Conservation (phyloP, 1,284 basidiomycete species). For the Xanthoconium separans region DNA sequence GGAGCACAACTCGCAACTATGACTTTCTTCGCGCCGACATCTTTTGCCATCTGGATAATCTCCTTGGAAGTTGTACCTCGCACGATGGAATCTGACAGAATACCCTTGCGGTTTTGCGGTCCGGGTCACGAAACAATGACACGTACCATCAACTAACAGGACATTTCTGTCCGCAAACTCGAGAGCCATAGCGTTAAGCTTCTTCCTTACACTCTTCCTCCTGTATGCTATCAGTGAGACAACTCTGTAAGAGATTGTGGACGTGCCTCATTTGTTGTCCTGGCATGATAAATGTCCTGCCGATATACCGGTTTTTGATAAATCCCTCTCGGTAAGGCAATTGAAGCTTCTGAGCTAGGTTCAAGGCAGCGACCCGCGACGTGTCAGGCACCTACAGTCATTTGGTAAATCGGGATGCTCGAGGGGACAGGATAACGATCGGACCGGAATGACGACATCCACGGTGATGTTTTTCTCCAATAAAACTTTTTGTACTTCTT, state of each 20-base stretch:
- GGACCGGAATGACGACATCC: slow-evolving; percentile 95
- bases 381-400: slow-evolving; percentile 86
- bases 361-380: slow-evolving; percentile 92
- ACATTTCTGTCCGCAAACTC: slow-evolving; percentile 95
- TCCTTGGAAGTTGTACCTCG: slow-evolving; percentile 98
- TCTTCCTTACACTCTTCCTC: slow-evolving; percentile 92
- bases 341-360: slow-evolving; percentile 87
- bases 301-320: slow-evolving; percentile 98
- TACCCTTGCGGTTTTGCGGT: background rate
- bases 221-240: slow-evolving; percentile 39
- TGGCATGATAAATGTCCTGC: slow-evolving; percentile 99
- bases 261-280: slow-evolving; percentile 86
- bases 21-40: slow-evolving; percentile 97
- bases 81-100: slow-evolving; percentile 86
- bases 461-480: slow-evolving; percentile 67
- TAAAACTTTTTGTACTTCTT: slow-evolving; percentile 80
- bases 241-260: background rate
- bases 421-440: slow-evolving; percentile 21
- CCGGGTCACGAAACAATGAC: background rate
- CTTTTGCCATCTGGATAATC: slow-evolving; percentile 99
- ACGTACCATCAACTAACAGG: slow-evolving; percentile 89
- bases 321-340: slow-evolving; percentile 98
- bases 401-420: slow-evolving; percentile 5
- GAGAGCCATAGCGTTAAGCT: slow-evolving; percentile 99
- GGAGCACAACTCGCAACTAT: slow-evolving; percentile 97